A percentile compares a stretch with the other conserved stretches of the same genome.
phyloP scores from a whole-genome alignment of 139 green algal genomes.

The Astrephomene gubernaculifera region DNA sequence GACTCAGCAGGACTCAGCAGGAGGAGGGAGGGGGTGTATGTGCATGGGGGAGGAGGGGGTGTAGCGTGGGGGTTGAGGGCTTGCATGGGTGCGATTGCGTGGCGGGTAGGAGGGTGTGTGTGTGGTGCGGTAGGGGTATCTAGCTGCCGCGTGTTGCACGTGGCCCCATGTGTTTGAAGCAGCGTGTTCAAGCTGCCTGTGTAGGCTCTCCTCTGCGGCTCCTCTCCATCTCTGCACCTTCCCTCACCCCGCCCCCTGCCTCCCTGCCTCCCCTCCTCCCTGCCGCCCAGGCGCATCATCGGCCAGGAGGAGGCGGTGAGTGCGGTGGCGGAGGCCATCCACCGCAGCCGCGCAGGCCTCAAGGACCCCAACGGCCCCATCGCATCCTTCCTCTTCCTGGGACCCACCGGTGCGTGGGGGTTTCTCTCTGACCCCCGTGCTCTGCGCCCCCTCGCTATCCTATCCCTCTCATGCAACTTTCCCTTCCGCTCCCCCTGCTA shows the following conservation, averaged over 20 bases:
- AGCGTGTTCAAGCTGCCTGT: background rate
- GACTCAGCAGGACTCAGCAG: too few relatives aligned
- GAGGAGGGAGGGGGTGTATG: background rate
- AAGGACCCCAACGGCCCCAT: slow-evolving; percentile 93
- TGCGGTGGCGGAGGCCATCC: slow-evolving; percentile 93
- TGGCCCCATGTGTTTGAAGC: background rate
- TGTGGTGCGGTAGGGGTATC: too few relatives aligned
- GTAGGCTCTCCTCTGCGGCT: background rate
- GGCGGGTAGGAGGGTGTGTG: background rate
- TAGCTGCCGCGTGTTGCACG: too few relatives aligned
- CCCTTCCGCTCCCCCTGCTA: background rate
- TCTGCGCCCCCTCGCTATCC: background rate
- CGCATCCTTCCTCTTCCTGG: slow-evolving; percentile 96
- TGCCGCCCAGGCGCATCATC: slow-evolving; percentile 55
- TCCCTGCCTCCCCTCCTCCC: too few relatives aligned
- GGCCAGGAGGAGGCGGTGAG: slow-evolving; percentile 78
- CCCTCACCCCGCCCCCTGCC: background rate
- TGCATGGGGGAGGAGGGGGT: too few relatives aligned
- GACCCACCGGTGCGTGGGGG: slow-evolving; percentile 61
- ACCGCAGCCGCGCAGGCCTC: slow-evolving; percentile 89
- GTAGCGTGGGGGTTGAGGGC: too few relatives aligned
- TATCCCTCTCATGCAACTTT: background rate
- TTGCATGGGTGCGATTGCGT: too few relatives aligned
- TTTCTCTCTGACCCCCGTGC: background rate
- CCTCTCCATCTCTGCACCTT: background rate